Evolutionary conservation across 2,329 filamentous ascomycete species (phyloP).

Genomic region (Aurifilum marmelostoma): DNA sequence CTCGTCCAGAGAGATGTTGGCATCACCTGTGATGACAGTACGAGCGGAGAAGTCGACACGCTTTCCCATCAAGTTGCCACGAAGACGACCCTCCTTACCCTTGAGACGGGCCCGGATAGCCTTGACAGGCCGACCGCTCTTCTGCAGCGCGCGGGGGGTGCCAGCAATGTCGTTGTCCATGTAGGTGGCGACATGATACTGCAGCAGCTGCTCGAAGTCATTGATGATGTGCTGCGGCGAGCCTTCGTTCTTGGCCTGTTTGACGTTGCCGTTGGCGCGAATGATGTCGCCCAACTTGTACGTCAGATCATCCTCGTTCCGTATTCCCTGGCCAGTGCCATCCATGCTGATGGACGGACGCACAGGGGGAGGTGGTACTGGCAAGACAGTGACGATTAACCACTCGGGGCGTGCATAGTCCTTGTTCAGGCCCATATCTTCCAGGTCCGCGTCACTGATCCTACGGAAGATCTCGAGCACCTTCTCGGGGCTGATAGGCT

Average conservation of each 20-base stretch:
- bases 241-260: constrained; percentile 87
- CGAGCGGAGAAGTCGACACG: constrained; percentile 99
- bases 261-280: constrained; percentile 93
- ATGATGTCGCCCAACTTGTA: constrained; percentile 99
- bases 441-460: constrained; percentile 79
- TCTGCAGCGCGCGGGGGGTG: constrained; percentile 91
- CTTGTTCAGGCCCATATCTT: constrained; percentile 86
- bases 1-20: constrained; percentile 93
- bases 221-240: constrained; percentile 87
- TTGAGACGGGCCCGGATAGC: constrained; percentile 96
- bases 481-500: constrained; percentile 75
- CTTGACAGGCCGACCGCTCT: constrained; percentile 95
- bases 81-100: constrained; percentile 96
- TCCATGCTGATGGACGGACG: constrained; percentile 97
- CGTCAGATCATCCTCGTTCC: constrained; percentile 97
- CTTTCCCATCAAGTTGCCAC: constrained; percentile 99
- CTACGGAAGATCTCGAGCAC: constrained; percentile 85
- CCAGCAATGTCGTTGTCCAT: constrained; percentile 99
- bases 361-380: constrained; percentile 93
- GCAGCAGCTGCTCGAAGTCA: constrained; percentile 89
- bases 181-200: constrained; percentile 98
- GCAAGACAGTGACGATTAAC: constrained; percentile 95
- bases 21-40: constrained; percentile 99
- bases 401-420: constrained; percentile 97
- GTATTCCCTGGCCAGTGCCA: constrained; percentile 86